Base-by-base conservation (phyloP, 192 early-diverging fungal species). In the Entomortierella beljakovae region DNA sequence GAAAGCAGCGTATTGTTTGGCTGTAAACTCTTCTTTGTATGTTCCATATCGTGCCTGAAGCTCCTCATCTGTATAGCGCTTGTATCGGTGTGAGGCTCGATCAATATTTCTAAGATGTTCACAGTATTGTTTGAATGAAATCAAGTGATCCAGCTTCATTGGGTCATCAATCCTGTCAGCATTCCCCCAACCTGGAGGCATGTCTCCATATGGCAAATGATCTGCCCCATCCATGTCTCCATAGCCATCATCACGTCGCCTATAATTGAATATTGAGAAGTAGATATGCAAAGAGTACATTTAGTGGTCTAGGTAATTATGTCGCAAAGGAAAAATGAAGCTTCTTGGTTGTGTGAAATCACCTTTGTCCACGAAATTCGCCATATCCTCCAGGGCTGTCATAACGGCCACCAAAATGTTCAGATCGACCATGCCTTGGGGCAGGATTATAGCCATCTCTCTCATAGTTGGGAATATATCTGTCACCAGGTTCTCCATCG, bases 391-490 rank as follows among this genome's bases (percentile, higher is more conserved):
- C 81, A 42, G 72, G 74, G 26, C 71, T 67, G 15, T 84, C 83
- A 42, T 61, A 79, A 25, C 81, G 68, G n/a, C 58, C 18, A 26
- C 63, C 40, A 42, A 70, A 71, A 43, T 68, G 75, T 35, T 81
- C 81, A 23, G 75, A 68, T 37, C 81, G 70, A 31, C 75, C 80
- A 65, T 87, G 88, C 26, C 87, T 68, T 3, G 89, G 88, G 0
- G 83, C 88, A 56, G 90, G 91, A 16, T 75, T 68, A 63, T 92
- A 91, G 6, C 91, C 91, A 37, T 96, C 93, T 37, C 93, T 88
- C 13, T 92, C 92, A 65, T 95, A 96, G 56, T 95, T 92, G n/a
- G 94, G 94, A 58, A 94, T 88, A 71, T 95, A 96, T 46, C 86
- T 89, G 57, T 96, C 94, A 29, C 90, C 87, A 1, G 91, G 89